Conservation (phyloP, 306 rosid species). For the Hylodesmum podocarpum region DNA sequence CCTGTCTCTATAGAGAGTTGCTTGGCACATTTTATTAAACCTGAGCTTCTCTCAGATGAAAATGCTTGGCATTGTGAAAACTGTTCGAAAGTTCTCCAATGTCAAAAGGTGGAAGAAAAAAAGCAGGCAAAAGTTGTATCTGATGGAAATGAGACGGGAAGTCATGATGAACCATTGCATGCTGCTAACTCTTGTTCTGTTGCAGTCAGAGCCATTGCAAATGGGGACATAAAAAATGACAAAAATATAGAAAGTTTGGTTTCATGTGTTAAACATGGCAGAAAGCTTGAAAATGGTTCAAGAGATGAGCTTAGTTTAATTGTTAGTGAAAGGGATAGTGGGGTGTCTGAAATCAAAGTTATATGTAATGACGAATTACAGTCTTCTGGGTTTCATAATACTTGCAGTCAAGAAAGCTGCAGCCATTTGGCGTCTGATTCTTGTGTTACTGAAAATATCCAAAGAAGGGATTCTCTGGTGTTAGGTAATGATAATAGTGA, state of each 20-base stretch:
- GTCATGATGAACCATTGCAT: slow-evolving; percentile 34
- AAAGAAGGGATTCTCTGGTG: slow-evolving; percentile 27
- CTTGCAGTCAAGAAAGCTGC: slow-evolving; percentile 46
- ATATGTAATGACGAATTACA: slow-evolving; percentile 32
- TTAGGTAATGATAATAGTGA: slow-evolving; percentile 27
- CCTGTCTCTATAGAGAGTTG: slow-evolving; percentile 93
- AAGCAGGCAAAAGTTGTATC: slow-evolving; percentile 40
- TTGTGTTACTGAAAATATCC: slow-evolving; percentile 24
- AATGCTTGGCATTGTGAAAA: slow-evolving; percentile 97
- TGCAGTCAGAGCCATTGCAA: slow-evolving; percentile 33
- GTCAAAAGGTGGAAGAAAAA: slow-evolving; percentile 43
- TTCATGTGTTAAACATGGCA: slow-evolving; percentile 29
- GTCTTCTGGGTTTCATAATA: slow-evolving; percentile 41
- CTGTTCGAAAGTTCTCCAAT: slow-evolving; percentile 63
- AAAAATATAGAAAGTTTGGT: slow-evolving; percentile 37
- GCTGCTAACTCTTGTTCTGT: slow-evolving; percentile 37
- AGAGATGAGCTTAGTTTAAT: slow-evolving; percentile 32
- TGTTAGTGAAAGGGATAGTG: slow-evolving; percentile 34
- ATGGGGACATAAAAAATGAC: slow-evolving; percentile 39
- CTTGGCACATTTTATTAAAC: slow-evolving; percentile 80
- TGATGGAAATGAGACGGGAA: slow-evolving; percentile 43
- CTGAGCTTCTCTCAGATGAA: slow-evolving; percentile 84
- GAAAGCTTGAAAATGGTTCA: slow-evolving; percentile 46
- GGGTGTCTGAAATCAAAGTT: slow-evolving; percentile 31
- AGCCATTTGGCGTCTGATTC: slow-evolving; percentile 41